Conservation (phyloP, 1,284 basidiomycete species). For the Ganoderma multipileum region DNA sequence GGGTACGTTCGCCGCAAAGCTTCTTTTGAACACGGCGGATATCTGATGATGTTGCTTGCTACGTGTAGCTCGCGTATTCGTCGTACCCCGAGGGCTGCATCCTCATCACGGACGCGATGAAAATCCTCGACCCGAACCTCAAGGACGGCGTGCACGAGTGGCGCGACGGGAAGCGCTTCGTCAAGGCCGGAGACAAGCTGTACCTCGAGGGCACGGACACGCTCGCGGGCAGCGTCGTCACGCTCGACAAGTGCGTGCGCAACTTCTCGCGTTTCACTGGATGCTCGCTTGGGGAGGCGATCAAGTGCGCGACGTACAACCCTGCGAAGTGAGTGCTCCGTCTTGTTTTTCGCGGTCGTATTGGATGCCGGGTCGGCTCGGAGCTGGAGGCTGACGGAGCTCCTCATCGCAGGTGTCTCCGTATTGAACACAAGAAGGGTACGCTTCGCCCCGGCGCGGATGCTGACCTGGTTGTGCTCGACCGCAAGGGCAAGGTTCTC, state of each 20-base stretch:
- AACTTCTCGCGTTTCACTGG: slow-evolving; percentile 87
- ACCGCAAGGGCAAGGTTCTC: slow-evolving; percentile 70
- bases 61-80: slow-evolving; percentile 83
- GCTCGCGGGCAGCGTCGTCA: slow-evolving; percentile 86
- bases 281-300: slow-evolving; percentile 82
- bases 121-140: slow-evolving; percentile 85
- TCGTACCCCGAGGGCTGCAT: slow-evolving; percentile 86
- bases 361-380: neutral
- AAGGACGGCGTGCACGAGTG: slow-evolving; percentile 87
- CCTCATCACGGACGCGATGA: slow-evolving; percentile 89
- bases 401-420: slow-evolving; percentile 57
- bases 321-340: slow-evolving; percentile 60
- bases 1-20: no score
- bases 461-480: slow-evolving; percentile 83
- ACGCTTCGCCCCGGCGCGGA: slow-evolving; percentile 81
- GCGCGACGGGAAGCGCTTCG: slow-evolving; percentile 80
- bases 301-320: slow-evolving; percentile 85
- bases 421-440: slow-evolving; percentile 82
- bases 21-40: no score
- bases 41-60: neutral
- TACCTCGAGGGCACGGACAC: slow-evolving; percentile 87
- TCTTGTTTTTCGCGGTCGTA: neutral
- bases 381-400: neutral
- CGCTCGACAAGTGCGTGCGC: slow-evolving; percentile 82
- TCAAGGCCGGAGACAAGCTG: slow-evolving; percentile 83